A percentile compares a stretch with the other conserved stretches of the same genome.
These are phyloP conservation scores for Naumovozyma dairenensis DNA, from an alignment of 805 yeast genomes.

Conservation along the genomic window DNA sequence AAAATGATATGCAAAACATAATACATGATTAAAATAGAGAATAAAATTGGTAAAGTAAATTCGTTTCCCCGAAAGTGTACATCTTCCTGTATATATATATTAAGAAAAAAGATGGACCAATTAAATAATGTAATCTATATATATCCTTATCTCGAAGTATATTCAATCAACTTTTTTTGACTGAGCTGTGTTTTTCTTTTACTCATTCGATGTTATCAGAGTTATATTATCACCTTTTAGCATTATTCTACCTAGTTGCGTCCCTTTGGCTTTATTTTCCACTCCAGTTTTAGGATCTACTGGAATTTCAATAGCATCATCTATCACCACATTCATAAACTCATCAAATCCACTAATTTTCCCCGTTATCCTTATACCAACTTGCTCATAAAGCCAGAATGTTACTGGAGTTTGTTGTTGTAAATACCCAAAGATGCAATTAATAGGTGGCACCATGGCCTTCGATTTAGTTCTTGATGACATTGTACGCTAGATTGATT, in stretches of 20 bases:
- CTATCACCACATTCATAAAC: slow-evolving; percentile 78
- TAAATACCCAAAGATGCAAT: slow-evolving; percentile 74
- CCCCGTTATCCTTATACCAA: slow-evolving; percentile 68
- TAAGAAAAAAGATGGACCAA: neutral
- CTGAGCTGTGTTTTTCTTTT: slow-evolving; percentile 1
- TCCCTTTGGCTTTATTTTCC: slow-evolving; percentile 21
- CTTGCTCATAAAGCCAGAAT: slow-evolving; percentile 86
- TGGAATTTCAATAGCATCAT: slow-evolving; percentile 55
- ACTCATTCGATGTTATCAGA: slow-evolving; percentile 39
- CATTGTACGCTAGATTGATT: too few species aligned
- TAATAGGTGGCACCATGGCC: slow-evolving; percentile 76
- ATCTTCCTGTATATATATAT: neutral
- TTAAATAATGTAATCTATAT: too few species aligned
- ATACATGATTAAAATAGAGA: neutral
- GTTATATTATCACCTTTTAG: slow-evolving; percentile 93
- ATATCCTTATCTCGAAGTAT: slow-evolving; percentile 1
- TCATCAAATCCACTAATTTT: slow-evolving; percentile 90
- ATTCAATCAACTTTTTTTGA: neutral
- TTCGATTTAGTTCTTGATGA: slow-evolving; percentile 13
- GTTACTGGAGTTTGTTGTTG: slow-evolving; percentile 74
- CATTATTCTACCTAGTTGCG: slow-evolving; percentile 61
- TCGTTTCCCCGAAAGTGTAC: neutral
- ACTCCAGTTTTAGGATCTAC: slow-evolving; percentile 34
- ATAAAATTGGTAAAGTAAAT: too few species aligned
- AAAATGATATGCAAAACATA: neutral